Evolutionary conservation across 225 moss, liverwort and hornwort species (phyloP).

Genomic region (Asterella californica): DNA sequence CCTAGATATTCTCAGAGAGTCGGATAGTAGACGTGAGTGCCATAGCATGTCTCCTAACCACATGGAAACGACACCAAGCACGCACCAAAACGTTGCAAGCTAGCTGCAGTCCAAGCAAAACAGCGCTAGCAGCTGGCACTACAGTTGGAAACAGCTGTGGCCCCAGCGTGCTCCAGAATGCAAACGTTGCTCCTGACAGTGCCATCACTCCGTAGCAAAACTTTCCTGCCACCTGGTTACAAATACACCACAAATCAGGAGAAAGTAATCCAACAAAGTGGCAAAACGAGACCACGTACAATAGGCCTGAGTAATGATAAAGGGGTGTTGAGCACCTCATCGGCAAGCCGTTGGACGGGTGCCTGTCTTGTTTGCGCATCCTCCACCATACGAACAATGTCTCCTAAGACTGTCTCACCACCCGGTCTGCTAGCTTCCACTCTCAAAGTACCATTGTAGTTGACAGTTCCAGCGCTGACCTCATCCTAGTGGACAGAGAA

Average conservation of each 20-base stretch:
- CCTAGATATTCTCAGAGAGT: neutral
- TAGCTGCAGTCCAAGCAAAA: conserved; percentile 91
- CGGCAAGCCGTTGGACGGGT: conserved; percentile 94
- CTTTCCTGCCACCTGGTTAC: conserved; percentile 83
- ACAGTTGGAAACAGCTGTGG: conserved; percentile 79
- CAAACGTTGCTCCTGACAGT: conserved; percentile 86
- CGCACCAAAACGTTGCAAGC: conserved; percentile 93
- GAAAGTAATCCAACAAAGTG: neutral
- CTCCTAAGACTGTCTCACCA: conserved; percentile 92
- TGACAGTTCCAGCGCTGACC: conserved; percentile 93
- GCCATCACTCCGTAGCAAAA: conserved; percentile 99
- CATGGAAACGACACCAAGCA: neutral
- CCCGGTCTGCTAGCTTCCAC: conserved; percentile 89
- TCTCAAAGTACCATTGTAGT: conserved; percentile 86
- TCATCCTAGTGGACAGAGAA: conserved; percentile 58
- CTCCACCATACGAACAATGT: conserved; percentile 99
- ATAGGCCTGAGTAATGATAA: neutral
- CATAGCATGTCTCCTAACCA: too few species aligned
- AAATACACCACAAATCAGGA: neutral
- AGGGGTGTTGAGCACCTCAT: conserved; percentile 47
- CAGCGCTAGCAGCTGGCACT: conserved; percentile 68
- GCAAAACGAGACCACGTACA: neutral
- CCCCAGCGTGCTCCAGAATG: conserved; percentile 83
- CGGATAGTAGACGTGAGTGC: too few species aligned
- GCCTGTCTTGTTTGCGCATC: conserved; percentile 99